These are phyloP conservation scores for Xylariaceae sp. DNA, from an alignment of 2,329 filamentous ascomycete genomes.

Conservation along the genomic window DNA sequence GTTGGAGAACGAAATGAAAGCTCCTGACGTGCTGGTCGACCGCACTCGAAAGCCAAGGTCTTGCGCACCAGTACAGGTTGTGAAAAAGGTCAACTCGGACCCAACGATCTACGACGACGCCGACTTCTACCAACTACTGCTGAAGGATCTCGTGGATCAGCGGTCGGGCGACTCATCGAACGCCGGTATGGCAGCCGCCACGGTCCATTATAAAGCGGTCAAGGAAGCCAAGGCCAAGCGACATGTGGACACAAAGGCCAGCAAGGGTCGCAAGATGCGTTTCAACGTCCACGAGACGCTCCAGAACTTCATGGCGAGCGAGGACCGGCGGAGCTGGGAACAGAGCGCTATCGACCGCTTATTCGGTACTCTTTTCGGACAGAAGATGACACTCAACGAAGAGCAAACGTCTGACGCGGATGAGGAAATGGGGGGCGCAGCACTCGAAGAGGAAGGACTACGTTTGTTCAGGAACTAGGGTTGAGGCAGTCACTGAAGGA, in stretches of 20 bases:
- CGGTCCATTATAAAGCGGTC: slow-evolving; percentile 57
- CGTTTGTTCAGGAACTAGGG: slow-evolving; percentile 39
- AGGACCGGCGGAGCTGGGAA: slow-evolving; percentile 75
- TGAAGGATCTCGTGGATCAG: slow-evolving; percentile 90
- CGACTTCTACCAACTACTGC: slow-evolving; percentile 85
- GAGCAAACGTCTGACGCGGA: slow-evolving; percentile 42
- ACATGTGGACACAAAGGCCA: slow-evolving; percentile 85
- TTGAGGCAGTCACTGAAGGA: too few species aligned
- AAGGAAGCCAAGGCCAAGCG: slow-evolving; percentile 75
- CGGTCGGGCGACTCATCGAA: slow-evolving; percentile 61
- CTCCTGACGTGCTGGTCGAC: slow-evolving; percentile 59
- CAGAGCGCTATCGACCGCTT: slow-evolving; percentile 69
- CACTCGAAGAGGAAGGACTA: slow-evolving; percentile 46
- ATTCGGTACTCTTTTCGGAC: slow-evolving; percentile 68
- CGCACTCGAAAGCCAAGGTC: slow-evolving; percentile 66
- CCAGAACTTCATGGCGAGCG: slow-evolving; percentile 95
- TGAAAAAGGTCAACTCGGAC: slow-evolving; percentile 49
- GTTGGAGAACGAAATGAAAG: slow-evolving; percentile 60
- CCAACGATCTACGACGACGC: slow-evolving; percentile 79
- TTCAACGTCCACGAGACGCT: slow-evolving; percentile 96
- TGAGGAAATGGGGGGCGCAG: slow-evolving; percentile 40
- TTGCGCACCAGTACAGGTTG: slow-evolving; percentile 64
- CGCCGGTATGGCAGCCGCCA: slow-evolving; percentile 38
- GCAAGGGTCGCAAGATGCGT: slow-evolving; percentile 87
- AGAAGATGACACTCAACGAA: slow-evolving; percentile 59